Conservation (phyloP, 306 rosid genomes). For the Cicer bijugum region DNA sequence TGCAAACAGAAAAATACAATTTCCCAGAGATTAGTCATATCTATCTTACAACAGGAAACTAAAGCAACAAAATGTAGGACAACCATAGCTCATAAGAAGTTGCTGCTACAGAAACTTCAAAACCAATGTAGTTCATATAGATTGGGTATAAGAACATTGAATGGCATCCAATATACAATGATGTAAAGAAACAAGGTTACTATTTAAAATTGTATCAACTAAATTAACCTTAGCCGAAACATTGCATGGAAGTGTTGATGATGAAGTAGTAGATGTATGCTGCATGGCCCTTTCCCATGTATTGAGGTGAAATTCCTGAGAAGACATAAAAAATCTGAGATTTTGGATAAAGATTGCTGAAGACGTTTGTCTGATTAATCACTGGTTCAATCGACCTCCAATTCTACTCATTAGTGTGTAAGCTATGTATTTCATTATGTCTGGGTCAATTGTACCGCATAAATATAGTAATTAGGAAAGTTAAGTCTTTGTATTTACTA, state of each 20-base stretch:
- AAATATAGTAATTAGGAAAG: constrained; percentile 6
- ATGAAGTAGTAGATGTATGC: constrained; percentile 60
- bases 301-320: constrained; percentile 86
- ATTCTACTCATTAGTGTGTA: neutral
- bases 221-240: constrained; percentile 56
- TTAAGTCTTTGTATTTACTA: neutral
- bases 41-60: constrained; percentile 31
- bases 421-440: neutral
- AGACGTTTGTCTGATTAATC: constrained; percentile 31
- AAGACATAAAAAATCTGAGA: constrained; percentile 42
- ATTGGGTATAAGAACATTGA: constrained; percentile 21
- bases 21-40: constrained; percentile 28
- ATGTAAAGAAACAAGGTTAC: constrained; percentile 37
- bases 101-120: constrained; percentile 28
- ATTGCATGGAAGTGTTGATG: constrained; percentile 59
- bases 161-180: neutral
- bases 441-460: neutral
- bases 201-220: constrained; percentile 29
- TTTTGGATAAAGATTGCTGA: constrained; percentile 15
- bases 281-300: constrained; percentile 89
- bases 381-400: neutral
- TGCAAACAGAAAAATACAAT: constrained; percentile 51
- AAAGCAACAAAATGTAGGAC: constrained; percentile 37
- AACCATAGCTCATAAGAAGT: constrained; percentile 28
- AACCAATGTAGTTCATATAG: constrained; percentile 7